Base-by-base conservation (phyloP, 2,329 filamentous ascomycete genomes). In the Lasiodiplodia sp. region DNA sequence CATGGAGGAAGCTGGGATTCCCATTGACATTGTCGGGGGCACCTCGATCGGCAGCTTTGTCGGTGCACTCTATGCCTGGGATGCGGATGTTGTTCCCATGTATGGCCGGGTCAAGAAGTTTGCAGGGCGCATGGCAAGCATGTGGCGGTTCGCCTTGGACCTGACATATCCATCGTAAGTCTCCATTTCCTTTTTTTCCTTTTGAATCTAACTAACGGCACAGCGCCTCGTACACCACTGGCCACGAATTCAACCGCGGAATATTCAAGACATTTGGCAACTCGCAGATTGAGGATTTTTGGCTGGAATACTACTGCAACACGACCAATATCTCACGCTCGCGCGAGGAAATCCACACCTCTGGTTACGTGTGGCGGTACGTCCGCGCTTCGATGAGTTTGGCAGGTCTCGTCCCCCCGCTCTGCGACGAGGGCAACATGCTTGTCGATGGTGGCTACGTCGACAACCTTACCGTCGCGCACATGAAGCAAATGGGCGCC, bases 181-280 rank as follows among this genome's bases (percentile, higher is more conserved):
- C 18, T 21, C 16, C 23, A 18, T 4, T 14, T 14, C 58, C n/a
- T 1, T 10, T 28, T 28, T 28, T 28, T 28, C 23, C 3, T 21
- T 11, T 49, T 37, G 40, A 25, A 5, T 1, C 18, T 12, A n/a
- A 14, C 47, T 64, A 28, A 64, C 37, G 1, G 0, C 16, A 0
- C 63, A 82, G 80, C 6, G 93, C 93, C 8, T 97, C 95, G 1
- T 99, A 99, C 81, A 99, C 96, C 0, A 99, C 96, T 0, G 96
- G 96, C 0, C 96, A 99, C 77, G 96, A 99, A 76, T 99, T 99
- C 86, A 99, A 99, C 75, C 92, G 96, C 7, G 96, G 96, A 51
- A 97, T 99, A 72, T 99, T 97, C 88, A 99, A 99, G 80, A 94
- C 95, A 0, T 97, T 99, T 78, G 96, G 94, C 16, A 93, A 97